Evolutionary conservation across 108 stramenopile species (phyloP).

Genomic region (Cyclotella atomus): DNA sequence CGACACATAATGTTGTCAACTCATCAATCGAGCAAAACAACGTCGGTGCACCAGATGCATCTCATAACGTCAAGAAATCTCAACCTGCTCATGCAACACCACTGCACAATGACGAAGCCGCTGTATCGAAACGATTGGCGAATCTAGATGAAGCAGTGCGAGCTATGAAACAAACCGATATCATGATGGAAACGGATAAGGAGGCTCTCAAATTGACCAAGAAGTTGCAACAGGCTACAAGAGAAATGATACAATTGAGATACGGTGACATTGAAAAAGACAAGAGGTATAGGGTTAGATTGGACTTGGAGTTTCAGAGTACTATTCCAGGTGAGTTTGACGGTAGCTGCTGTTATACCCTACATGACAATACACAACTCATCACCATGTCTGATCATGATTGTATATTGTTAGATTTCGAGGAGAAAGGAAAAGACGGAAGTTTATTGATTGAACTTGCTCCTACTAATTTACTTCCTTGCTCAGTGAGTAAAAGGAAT

Average conservation of each 20-base stretch:
- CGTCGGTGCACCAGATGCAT: neutral
- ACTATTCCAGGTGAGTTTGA: slow-evolving; percentile 52
- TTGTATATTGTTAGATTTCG: slow-evolving; percentile 31
- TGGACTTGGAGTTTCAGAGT: slow-evolving; percentile 76
- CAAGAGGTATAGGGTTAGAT: slow-evolving; percentile 57
- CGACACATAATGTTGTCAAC: neutral
- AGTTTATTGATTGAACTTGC: slow-evolving; percentile 71
- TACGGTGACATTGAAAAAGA: slow-evolving; percentile 46
- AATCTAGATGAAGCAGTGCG: slow-evolving; percentile 68
- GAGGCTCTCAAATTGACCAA: slow-evolving; percentile 49
- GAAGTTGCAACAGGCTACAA: slow-evolving; percentile 68
- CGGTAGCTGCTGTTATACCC: no score
- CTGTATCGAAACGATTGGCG: slow-evolving; percentile 15
- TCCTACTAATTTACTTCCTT: slow-evolving; percentile 65
- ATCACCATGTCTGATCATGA: neutral
- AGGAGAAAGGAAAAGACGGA: slow-evolving; percentile 50
- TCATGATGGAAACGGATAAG: slow-evolving; percentile 78
- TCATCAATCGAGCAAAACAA: neutral
- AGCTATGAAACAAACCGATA: slow-evolving; percentile 63
- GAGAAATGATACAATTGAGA: slow-evolving; percentile 55
- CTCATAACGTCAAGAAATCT: neutral
- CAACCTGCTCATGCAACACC: neutral
- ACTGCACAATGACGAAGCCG: slow-evolving; percentile 19
- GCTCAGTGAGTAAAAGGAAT: slow-evolving; percentile 48
- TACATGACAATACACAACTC: neutral